Base-by-base conservation (phyloP, 106 monocot genomes). In the Allium sativum region DNA sequence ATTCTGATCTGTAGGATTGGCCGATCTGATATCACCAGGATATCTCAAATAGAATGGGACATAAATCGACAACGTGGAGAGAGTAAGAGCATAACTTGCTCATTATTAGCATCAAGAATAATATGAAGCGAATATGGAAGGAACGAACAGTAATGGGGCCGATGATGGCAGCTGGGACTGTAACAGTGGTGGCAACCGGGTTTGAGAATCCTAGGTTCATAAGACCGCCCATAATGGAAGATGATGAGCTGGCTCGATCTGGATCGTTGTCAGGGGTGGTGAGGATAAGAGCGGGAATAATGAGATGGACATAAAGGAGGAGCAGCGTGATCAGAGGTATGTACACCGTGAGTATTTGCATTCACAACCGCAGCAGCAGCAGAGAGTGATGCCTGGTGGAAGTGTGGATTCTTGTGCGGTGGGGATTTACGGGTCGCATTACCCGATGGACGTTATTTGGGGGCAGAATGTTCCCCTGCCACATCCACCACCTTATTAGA, bases 121-220 rank as follows among this genome's bases (percentile, higher is more conserved):
- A n/a, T n/a, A n/a, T n/a, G n/a, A n/a, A n/a, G n/a, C n/a, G n/a
- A n/a, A n/a, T n/a, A n/a, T n/a, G n/a, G n/a, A n/a, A n/a, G n/a
- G n/a, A n/a, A n/a, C n/a, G 72, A 4, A 45, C 45, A 10, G 21
- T 43, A 31, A 64, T 72, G 47, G 72, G 13, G 47, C 53, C 53
- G 22, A 55, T 53, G 56, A 10, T 72, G 45, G 44, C 72, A 7
- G 64, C 56, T 13, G 72, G 72, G 31, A 55, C 55, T 56, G 72
- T 72, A 17, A 48, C 64, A 18, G 64, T 72, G 15, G 56, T 64
- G 10, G 56, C 72, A 17, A 64, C 72, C 0, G 42, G 47, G 55
- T 72, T 72, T 21, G 72, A 45, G 2, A 64, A 72, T 12, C 64
- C 72, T 22, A 57, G 48, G 8, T 72, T 63, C 21, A 62, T 64